Conservation (phyloP, 1,284 basidiomycete species). For the Malassezia furfur region DNA sequence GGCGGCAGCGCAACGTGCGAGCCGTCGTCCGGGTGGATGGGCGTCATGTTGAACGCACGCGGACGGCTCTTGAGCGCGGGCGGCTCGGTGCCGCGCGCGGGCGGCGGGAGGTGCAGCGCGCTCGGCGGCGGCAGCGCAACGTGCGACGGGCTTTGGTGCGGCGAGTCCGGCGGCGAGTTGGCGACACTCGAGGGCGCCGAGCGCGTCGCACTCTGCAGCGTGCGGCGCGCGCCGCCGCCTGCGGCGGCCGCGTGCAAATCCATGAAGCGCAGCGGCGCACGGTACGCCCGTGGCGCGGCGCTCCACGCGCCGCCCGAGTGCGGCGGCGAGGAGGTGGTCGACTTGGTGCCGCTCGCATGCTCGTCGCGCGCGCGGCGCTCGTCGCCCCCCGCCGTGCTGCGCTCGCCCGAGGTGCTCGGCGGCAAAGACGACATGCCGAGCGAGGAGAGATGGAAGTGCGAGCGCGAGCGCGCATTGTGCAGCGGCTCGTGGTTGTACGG, state of each 20-base stretch:
- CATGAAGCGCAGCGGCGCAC: neutral
- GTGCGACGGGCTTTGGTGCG: neutral
- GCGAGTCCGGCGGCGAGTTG: conserved; percentile 21
- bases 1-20: neutral
- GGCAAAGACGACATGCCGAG: conserved; percentile 27
- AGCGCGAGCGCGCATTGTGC: conserved; percentile 24
- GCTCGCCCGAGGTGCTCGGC: conserved; percentile 36
- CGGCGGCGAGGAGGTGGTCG: neutral
- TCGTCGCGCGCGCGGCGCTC: conserved; percentile 20
- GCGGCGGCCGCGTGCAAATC: neutral
- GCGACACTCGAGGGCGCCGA: conserved; percentile 21
- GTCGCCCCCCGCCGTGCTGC: conserved; percentile 34
- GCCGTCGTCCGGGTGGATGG: conserved; percentile 12
- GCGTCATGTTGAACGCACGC: conserved; percentile 19
- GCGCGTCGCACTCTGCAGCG: conserved; percentile 1
- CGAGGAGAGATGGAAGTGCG: conserved; percentile 40
- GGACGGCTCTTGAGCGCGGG: neutral
- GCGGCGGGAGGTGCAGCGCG: neutral
- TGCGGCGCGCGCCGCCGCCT: neutral
- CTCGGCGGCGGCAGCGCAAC: neutral
- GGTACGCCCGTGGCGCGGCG: neutral
- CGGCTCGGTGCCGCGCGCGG: conserved; percentile 1
- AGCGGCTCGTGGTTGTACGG: conserved; percentile 26
- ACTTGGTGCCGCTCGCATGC: neutral
- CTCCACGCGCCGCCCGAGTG: neutral